Evolutionary conservation across 129 eudicot genomes (phyloP).

Genomic region (Lactuca sativa): DNA sequence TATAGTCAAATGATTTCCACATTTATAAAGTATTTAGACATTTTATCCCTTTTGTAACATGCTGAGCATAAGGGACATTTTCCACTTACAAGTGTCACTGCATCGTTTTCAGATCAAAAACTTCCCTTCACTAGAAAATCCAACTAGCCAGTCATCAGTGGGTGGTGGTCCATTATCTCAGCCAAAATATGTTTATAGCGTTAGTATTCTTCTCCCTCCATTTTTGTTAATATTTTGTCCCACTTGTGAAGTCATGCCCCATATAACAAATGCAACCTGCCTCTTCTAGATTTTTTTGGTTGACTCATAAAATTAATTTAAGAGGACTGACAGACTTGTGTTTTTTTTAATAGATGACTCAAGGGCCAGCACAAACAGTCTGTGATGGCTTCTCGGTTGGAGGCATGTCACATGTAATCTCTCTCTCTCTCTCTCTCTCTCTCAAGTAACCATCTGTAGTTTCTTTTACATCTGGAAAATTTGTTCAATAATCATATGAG

Average conservation of each 20-base stretch:
- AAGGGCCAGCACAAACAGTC: slow-evolving; percentile 70
- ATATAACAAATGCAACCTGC: no score
- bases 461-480: neutral
- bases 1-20: no score
- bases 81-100: no score
- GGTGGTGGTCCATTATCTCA: slow-evolving; percentile 71
- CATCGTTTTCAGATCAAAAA: no score
- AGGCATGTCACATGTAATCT: slow-evolving; percentile 85
- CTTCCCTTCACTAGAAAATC: slow-evolving; percentile 65
- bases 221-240: neutral
- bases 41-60: no score
- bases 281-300: neutral
- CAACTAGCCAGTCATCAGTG: slow-evolving; percentile 75
- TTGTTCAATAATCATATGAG: neutral
- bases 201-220: slow-evolving; percentile 21
- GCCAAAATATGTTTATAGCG: slow-evolving; percentile 83
- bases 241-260: neutral
- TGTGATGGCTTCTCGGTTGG: slow-evolving; percentile 95
- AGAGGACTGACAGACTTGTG: neutral
- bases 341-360: slow-evolving; percentile 56
- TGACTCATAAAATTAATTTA: neutral
- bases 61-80: no score
- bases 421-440: no score
- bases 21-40: no score
- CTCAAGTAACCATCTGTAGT: slow-evolving; percentile 3